Conservation (phyloP, 2,329 filamentous ascomycete genomes). For the Hymenoscyphus scutula region DNA sequence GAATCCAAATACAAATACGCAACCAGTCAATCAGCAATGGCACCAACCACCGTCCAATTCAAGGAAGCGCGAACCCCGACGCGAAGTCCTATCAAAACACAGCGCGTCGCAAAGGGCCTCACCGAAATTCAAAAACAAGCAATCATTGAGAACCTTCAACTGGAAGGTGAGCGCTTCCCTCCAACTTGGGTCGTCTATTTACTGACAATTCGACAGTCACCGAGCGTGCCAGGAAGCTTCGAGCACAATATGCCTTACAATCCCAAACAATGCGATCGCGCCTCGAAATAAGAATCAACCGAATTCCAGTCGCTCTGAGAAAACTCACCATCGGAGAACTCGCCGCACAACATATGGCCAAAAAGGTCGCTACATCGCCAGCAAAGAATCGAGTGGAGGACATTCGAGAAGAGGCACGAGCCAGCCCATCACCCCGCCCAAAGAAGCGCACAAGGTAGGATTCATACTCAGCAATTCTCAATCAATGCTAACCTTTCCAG, state of each 20-base stretch:
- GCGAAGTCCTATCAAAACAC: conserved; percentile 60
- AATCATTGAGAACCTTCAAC: conserved; percentile 82
- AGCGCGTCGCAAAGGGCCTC: conserved; percentile 57
- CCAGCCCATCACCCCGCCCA: conserved; percentile 34
- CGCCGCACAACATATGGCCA: conserved; percentile 30
- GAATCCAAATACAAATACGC: no score
- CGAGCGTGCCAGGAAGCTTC: conserved; percentile 80
- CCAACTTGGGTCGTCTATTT: conserved; percentile 12
- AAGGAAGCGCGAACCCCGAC: conserved; percentile 36
- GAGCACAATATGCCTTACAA: conserved; percentile 85
- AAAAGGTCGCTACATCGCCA: conserved; percentile 28
- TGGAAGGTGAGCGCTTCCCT: conserved; percentile 65
- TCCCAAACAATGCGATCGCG: conserved; percentile 80
- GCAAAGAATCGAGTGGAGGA: conserved; percentile 25
- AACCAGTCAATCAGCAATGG: conserved; percentile 27
- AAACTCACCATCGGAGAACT: conserved; percentile 82
- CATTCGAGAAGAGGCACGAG: conserved; percentile 24
- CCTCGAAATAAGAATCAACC: conserved; percentile 89
- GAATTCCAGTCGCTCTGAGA: conserved; percentile 77
- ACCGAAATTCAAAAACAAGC: conserved; percentile 76
- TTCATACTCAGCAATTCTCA: conserved; percentile 20
- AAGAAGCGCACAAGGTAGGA: conserved; percentile 54
- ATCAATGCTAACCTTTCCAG: conserved; percentile 43
- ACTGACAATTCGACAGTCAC: conserved; percentile 58
- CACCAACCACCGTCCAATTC: conserved; percentile 40